phyloP scores from a whole-genome alignment of 352 stramenopile species.

The Globisporangium heterothallicum region DNA sequence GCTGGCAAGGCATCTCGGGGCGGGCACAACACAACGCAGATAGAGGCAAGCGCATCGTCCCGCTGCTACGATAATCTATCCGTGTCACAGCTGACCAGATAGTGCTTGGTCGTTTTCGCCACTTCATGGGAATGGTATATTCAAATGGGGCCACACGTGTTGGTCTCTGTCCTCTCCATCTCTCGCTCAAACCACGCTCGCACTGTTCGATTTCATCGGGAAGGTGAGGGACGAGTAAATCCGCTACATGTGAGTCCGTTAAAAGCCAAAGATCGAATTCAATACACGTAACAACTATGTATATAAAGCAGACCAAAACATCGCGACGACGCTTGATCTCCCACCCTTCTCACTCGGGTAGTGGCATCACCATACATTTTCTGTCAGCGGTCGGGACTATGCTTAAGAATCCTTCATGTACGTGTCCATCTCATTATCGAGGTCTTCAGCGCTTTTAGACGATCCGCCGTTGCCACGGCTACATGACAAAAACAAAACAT shows the following conservation, averaged over 20 bases:
- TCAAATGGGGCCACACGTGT: conserved; percentile 2
- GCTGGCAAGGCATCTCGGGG: not conserved
- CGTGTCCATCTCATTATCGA: conserved; percentile 86
- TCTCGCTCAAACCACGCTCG: conserved; percentile 1
- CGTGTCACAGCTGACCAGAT: not conserved
- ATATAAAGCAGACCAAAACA: conserved; percentile 5
- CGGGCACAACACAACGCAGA: not conserved
- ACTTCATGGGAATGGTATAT: conserved; percentile 1
- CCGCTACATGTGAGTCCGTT: conserved; percentile 6
- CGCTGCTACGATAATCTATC: not conserved
- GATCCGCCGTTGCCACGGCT: conserved; percentile 30
- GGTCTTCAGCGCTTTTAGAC: conserved; percentile 47
- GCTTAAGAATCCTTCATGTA: conserved; percentile 82
- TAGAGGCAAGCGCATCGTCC: not conserved
- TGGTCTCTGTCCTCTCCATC: conserved; percentile 2
- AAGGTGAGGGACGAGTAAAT: not conserved
- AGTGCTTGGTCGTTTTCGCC: conserved; percentile 1
- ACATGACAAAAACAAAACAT: conserved; percentile 7
- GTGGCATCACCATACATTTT: not conserved
- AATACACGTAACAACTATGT: conserved; percentile 6
- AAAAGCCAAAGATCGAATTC: conserved; percentile 1
- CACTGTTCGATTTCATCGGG: not conserved
- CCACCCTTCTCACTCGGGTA: not conserved
- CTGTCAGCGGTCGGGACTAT: conserved; percentile 1
- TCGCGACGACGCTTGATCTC: not conserved